Evolutionary conservation across 78 protist species (phyloP).

Genomic region (Paulinella micropora): DNA sequence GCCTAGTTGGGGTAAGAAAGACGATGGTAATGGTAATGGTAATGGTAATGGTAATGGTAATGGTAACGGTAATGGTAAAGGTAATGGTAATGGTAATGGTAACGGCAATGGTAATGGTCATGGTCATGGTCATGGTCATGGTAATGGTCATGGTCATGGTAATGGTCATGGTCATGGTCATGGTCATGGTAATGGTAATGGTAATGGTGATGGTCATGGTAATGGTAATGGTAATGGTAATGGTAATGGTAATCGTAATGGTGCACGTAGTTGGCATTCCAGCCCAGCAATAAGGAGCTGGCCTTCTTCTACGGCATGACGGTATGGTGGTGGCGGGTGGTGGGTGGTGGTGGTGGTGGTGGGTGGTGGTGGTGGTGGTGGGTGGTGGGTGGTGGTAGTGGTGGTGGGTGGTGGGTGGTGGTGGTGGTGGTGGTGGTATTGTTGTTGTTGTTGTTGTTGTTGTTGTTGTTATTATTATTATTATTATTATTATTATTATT

Average conservation of each 20-base stretch:
- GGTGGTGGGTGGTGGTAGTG: no score
- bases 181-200: not conserved
- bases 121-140: not conserved
- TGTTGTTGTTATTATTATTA: no score
- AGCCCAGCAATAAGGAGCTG: no score
- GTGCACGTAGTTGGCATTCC: not conserved
- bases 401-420: no score
- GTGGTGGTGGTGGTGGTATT: no score
- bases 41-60: not conserved
- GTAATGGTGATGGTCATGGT: not conserved
- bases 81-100: not conserved
- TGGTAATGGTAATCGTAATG: not conserved
- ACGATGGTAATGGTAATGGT: not conserved
- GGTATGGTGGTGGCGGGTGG: no score
- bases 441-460: no score
- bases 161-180: not conserved
- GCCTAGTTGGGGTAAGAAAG: not conserved
- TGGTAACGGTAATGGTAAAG: not conserved
- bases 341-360: no score
- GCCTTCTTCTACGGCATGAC: no score
- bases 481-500: no score
- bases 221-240: not conserved
- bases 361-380: no score
- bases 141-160: not conserved
- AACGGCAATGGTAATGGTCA: not conserved